Evolutionary conservation across 345 rosid species (phyloP).

Genomic region (Salix koriyanagi): DNA sequence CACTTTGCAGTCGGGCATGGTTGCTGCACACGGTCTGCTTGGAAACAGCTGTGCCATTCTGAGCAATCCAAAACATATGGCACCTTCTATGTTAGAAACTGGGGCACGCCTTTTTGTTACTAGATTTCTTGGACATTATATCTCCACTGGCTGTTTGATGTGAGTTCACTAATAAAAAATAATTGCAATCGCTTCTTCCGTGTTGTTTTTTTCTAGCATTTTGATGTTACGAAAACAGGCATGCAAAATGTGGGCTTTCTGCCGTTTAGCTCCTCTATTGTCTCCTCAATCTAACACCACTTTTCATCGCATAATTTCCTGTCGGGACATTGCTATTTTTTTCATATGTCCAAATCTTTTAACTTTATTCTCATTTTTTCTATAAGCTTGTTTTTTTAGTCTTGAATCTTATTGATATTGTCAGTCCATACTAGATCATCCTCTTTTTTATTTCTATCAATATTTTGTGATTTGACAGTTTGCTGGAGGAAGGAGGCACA

Average conservation of each 20-base stretch:
- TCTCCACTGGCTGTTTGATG: conserved; percentile 64
- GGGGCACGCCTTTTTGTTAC: conserved; percentile 75
- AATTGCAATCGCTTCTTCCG: not conserved
- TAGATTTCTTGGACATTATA: conserved; percentile 62
- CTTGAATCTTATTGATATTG: not conserved
- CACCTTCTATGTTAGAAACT: conserved; percentile 61
- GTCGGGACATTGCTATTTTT: too few relatives aligned
- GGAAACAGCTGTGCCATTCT: conserved; percentile 42
- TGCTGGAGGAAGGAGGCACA: conserved; percentile 89
- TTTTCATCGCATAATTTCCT: not conserved
- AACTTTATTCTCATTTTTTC: not conserved
- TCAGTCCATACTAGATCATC: not conserved
- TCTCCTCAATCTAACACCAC: not conserved
- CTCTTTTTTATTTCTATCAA: not conserved
- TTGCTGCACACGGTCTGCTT: conserved; percentile 63
- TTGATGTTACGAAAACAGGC: not conserved
- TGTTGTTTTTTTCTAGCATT: not conserved
- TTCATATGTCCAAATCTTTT: too few relatives aligned
- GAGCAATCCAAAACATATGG: conserved; percentile 73
- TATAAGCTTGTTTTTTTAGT: not conserved
- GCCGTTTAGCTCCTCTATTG: not conserved
- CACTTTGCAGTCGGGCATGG: conserved; percentile 61
- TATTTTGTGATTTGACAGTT: conserved; percentile 28
- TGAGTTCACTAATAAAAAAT: conserved; percentile 38
- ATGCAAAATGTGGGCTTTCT: not conserved